Percentiles rank a stretch among this genome's conserved stretches.
phyloP scores from a whole-genome alignment of 805 yeast species.

The Kuraishia molischiana region DNA sequence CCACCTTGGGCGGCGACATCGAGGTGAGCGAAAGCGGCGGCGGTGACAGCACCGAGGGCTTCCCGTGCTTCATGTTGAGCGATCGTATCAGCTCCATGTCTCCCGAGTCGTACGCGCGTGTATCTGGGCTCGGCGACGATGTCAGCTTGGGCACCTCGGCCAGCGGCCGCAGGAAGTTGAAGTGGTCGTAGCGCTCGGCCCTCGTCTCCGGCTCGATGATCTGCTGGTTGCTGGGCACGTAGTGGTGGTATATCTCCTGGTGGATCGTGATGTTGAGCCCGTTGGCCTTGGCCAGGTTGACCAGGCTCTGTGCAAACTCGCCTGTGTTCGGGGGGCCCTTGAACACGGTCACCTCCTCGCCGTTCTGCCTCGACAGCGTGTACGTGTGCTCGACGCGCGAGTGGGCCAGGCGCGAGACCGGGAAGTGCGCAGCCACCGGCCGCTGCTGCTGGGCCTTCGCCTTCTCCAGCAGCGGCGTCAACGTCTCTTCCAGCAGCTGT shows the following conservation, averaged over 20 bases:
- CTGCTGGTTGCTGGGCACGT: constrained; percentile 24
- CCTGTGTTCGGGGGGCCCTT: constrained; percentile 42
- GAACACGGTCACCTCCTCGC: constrained; percentile 30
- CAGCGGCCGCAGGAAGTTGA: constrained; percentile 63
- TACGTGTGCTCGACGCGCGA: constrained; percentile 51
- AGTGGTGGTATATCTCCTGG: constrained; percentile 81
- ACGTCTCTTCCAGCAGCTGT: background rate
- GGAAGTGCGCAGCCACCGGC: background rate
- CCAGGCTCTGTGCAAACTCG: constrained; percentile 44
- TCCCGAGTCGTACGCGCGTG: constrained; percentile 4
- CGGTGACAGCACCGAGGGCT: background rate
- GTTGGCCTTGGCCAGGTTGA: constrained; percentile 50
- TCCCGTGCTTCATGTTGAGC: constrained; percentile 7
- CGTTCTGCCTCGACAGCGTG: constrained; percentile 35
- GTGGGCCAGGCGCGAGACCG: constrained; percentile 1
- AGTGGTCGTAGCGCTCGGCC: constrained; percentile 54
- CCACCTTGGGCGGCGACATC: background rate
- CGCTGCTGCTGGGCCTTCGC: background rate
- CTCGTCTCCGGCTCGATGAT: constrained; percentile 40
- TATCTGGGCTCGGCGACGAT: constrained; percentile 40
- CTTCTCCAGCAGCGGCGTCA: background rate
- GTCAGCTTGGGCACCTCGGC: constrained; percentile 63
- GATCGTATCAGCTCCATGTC: constrained; percentile 1
- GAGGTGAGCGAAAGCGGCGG: background rate
- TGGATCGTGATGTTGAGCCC: constrained; percentile 61